Evolutionary conservation across 1,139 yeast species (phyloP).

Genomic region (Lodderomyces oxycetoniae): DNA sequence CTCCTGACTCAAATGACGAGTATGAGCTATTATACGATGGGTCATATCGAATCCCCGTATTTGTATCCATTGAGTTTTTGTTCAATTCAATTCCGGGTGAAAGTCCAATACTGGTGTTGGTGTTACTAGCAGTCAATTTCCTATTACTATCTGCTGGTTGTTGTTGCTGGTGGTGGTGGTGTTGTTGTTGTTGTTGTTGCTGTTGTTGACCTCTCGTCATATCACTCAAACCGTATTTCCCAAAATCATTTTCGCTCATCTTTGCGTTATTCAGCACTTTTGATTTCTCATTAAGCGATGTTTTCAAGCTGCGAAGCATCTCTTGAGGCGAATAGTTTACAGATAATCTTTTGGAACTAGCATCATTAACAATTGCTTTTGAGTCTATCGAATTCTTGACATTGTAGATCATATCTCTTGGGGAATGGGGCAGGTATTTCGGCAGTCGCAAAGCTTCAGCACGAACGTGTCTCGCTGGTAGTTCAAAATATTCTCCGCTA

Average conservation of each 20-base stretch:
- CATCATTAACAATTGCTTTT: constrained; percentile 17
- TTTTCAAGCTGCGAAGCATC: constrained; percentile 24
- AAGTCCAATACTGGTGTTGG: constrained; percentile 8
- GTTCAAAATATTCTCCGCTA: constrained; percentile 2
- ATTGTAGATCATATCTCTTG: constrained; percentile 24
- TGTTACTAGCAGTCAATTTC: constrained; percentile 9
- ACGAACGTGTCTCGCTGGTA: not conserved
- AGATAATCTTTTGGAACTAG: constrained; percentile 18
- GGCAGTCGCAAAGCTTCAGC: constrained; percentile 1
- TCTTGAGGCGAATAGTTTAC: constrained; percentile 24
- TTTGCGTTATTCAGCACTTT: constrained; percentile 8
- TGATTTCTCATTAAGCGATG: constrained; percentile 24
- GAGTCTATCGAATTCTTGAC: constrained; percentile 22
- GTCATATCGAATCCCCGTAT: not conserved
- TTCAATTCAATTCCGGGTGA: constrained; percentile 7
- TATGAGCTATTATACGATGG: constrained; percentile 11
- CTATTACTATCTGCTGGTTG: constrained; percentile 6
- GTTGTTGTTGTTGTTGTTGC: too few species aligned
- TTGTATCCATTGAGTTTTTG: not conserved
- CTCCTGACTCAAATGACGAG: constrained; percentile 14
- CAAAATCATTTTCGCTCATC: constrained; percentile 7
- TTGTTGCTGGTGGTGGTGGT: too few species aligned
- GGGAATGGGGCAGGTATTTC: constrained; percentile 10
- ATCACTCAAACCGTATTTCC: constrained; percentile 18
- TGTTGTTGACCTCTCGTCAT: too few species aligned